These are phyloP conservation scores for Sphaerobolus stellatus DNA, from an alignment of 1,284 basidiomycete genomes.

Conservation along the genomic window DNA sequence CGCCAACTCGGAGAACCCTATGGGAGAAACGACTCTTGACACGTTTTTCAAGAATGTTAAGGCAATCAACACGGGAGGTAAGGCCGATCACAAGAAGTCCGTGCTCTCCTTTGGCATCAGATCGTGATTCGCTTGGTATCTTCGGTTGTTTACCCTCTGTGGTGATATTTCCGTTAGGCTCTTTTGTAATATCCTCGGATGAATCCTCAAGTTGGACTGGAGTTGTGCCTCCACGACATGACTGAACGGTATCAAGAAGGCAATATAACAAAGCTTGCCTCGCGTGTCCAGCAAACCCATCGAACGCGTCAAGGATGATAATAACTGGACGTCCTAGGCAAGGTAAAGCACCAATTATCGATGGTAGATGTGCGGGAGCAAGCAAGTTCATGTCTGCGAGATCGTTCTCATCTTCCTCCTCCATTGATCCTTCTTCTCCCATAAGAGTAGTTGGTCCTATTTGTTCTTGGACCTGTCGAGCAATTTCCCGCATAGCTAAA, in stretches of 20 bases:
- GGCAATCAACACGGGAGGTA: slow-evolving; percentile 82
- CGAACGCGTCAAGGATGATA: slow-evolving; percentile 86
- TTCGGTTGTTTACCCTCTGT: background rate
- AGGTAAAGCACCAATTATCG: slow-evolving; percentile 75
- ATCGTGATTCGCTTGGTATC: slow-evolving; percentile 17
- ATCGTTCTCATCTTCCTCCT: slow-evolving; percentile 32
- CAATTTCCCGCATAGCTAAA: slow-evolving; percentile 90
- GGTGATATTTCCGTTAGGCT: background rate
- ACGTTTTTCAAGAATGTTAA: slow-evolving; percentile 87
- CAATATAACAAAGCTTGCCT: slow-evolving; percentile 89
- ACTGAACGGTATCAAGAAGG: slow-evolving; percentile 79
- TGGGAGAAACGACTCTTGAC: slow-evolving; percentile 96
- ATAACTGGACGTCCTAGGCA: slow-evolving; percentile 77
- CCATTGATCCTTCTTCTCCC: slow-evolving; percentile 39
- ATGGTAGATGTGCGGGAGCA: slow-evolving; percentile 76
- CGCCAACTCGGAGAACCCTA: slow-evolving; percentile 75
- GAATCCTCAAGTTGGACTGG: background rate
- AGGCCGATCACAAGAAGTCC: slow-evolving; percentile 84
- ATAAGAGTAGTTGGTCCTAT: slow-evolving; percentile 56
- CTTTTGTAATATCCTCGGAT: background rate
- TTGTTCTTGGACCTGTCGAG: slow-evolving; percentile 73
- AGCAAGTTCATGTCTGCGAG: slow-evolving; percentile 44
- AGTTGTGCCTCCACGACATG: slow-evolving; percentile 42
- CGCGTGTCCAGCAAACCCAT: slow-evolving; percentile 86
- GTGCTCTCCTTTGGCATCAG: slow-evolving; percentile 45